Evolutionary conservation across 139 green algal genomes (phyloP), one percentile per base, ranked within the genome.

Genomic region (Chlamydomonas applanata): DNA sequence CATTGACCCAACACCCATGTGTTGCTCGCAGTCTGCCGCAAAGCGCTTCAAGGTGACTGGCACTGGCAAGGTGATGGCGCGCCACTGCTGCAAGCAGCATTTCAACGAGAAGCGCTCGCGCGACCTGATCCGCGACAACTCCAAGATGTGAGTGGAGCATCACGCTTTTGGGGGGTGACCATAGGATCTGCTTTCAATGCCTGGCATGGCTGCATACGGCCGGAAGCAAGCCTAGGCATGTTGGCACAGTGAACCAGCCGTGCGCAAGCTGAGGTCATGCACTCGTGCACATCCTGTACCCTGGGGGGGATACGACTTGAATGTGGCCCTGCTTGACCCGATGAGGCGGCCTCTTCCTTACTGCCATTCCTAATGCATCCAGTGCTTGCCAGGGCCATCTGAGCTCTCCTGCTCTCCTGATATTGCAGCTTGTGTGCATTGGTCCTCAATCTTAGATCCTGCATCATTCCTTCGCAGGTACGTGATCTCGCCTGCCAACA

Each of bases 41-140:
- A 97, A 97, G 85, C 87, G 93, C 35, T 92, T 91, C 89, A 93
- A 93, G 74, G 76, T 97, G 11, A 96, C 93, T 3, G 89, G 84
- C 63, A 80, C 57, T 45, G 93, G 93, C 69, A 96, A 96, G 84
- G 69, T 97, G 0, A 82, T 94, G 76, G 83, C 81, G 4, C 87
- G 93, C 52, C 80, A 90, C 63, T 75, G 82, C n/a, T 87, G 90
- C 70, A 97, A 97, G 90, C 91, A 97, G 85, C 92, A 97, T 79
- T 89, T 97, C 69, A 94, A 96, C 74, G 90, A 96, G 85, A 97
- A 97, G 90, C 92, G 83, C 81, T 80, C 22, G 25, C 76, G 77
- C 22, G 73, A 84, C 19, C 29, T 75, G 44, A 88, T 83, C 74
- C 73, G 86, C 35, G 77, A 73, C 9, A 64, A 79, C 44, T 64